A percentile compares a stretch with the other conserved stretches of the same genome.
phyloP scores from a whole-genome alignment of 495 filamentous ascomycete genomes.

The Daldinia concentrica region DNA sequence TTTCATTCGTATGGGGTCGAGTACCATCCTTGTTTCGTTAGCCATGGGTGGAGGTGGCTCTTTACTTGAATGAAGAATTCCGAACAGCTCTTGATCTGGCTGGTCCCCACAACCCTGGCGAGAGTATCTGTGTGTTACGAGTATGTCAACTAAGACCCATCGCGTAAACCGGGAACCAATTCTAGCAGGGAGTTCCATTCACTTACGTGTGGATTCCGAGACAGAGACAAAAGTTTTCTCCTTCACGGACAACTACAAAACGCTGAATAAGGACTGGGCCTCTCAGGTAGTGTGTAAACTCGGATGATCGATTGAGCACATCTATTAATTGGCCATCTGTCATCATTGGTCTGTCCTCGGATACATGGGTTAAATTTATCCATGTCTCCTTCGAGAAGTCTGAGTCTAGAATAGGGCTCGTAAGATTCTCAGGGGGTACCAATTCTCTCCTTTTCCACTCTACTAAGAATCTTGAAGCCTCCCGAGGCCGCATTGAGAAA shows the following conservation, averaged over 20 bases:
- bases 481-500: neutral
- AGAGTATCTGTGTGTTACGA: neutral
- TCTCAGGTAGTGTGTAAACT: neutral
- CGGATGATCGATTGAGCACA: no score
- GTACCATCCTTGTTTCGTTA: neutral
- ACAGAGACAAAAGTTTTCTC: neutral
- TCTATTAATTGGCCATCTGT: neutral
- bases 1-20: neutral
- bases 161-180: neutral
- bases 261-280: neutral
- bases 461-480: neutral
- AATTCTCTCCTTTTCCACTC: rapidly evolving
- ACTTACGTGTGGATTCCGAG: neutral
- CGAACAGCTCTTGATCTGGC: neutral
- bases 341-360: neutral
- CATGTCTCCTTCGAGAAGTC: neutral
- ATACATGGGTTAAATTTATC: neutral
- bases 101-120: neutral
- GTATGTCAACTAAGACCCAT: neutral
- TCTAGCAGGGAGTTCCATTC: neutral
- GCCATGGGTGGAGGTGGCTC: neutral
- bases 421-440: neutral
- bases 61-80: neutral
- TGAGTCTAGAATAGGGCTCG: neutral
- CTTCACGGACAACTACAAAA: neutral